Conservation (phyloP, 2,329 filamentous ascomycete species). For the Daldinia eschscholtzii region DNA sequence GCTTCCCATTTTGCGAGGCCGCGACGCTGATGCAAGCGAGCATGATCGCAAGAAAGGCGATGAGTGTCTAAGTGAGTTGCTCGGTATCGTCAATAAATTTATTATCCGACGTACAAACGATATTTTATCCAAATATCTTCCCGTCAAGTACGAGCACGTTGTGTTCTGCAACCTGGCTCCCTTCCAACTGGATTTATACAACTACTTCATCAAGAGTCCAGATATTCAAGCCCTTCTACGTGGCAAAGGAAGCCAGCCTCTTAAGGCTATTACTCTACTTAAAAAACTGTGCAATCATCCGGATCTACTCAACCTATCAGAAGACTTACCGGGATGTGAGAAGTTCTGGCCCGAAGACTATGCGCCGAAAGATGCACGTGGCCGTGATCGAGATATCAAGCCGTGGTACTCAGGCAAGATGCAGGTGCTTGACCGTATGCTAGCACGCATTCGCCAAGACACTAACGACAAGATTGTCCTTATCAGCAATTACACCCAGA, state of each 20-base stretch:
- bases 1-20: conserved; percentile 88
- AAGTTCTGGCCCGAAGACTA: conserved; percentile 86
- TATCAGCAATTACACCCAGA: conserved; percentile 98
- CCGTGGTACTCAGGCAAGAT: conserved; percentile 98
- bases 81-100: conserved; percentile 93
- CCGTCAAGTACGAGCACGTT: conserved; percentile 98
- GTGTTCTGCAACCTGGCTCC: conserved; percentile 96
- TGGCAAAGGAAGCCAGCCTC: conserved; percentile 93
- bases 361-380: conserved; percentile 86
- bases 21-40: conserved; percentile 90
- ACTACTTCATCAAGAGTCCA: conserved; percentile 95
- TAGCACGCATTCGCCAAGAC: conserved; percentile 92
- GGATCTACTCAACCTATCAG: conserved; percentile 85
- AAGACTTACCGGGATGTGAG: conserved; percentile 90
- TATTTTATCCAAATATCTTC: conserved; percentile 95
- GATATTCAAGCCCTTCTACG: conserved; percentile 92
- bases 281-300: conserved; percentile 99
- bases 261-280: conserved; percentile 95
- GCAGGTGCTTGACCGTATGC: conserved; percentile 97
- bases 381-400: conserved; percentile 91
- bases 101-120: conserved; percentile 98
- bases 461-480: conserved; percentile 99
- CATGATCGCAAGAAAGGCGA: conserved; percentile 85
- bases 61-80: conserved; percentile 82
- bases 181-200: conserved; percentile 94